Conservation (phyloP, 2,329 filamentous ascomycete genomes). For the Metarhizium album region DNA sequence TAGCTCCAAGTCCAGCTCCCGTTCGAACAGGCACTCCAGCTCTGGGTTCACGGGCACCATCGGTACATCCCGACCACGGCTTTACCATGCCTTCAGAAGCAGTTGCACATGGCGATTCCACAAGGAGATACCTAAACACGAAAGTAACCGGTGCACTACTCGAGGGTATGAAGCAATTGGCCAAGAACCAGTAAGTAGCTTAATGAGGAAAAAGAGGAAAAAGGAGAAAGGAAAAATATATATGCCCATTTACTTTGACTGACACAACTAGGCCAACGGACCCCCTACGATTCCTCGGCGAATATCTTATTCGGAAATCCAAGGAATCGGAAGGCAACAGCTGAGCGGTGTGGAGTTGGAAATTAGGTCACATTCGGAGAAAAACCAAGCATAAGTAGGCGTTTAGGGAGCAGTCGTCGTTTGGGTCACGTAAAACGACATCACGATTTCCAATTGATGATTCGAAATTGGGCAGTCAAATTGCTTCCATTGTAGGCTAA, state of each 20-base stretch:
- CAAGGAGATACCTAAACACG: conserved; percentile 59
- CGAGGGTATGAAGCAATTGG: conserved; percentile 65
- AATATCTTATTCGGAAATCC: conserved; percentile 59
- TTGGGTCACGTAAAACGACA: neutral
- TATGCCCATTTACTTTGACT: conserved; percentile 3
- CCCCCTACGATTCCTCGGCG: conserved; percentile 57
- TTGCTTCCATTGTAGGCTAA: conserved; percentile 24
- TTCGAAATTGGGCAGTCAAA: conserved; percentile 7
- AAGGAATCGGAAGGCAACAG: conserved; percentile 45
- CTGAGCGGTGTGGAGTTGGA: conserved; percentile 8
- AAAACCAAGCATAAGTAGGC: conserved; percentile 3
- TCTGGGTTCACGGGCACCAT: conserved; percentile 43
- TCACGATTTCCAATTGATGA: neutral
- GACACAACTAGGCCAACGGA: conserved; percentile 43
- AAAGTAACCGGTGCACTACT: conserved; percentile 58
- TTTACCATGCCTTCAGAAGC: conserved; percentile 49
- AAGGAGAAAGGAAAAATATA: neutral
- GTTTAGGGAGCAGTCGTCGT: conserved; percentile 4
- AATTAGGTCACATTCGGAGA: neutral
- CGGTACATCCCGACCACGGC: conserved; percentile 42
- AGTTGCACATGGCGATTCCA: conserved; percentile 54
- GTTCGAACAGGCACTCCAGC: conserved; percentile 39
- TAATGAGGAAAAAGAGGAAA: too few species aligned
- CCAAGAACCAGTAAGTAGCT: conserved; percentile 56
- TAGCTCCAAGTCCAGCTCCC: conserved; percentile 31